A percentile compares a stretch with the other conserved stretches of the same genome.
Conservation (phyloP, 75 land plant species). For the Pinus taeda region DNA sequence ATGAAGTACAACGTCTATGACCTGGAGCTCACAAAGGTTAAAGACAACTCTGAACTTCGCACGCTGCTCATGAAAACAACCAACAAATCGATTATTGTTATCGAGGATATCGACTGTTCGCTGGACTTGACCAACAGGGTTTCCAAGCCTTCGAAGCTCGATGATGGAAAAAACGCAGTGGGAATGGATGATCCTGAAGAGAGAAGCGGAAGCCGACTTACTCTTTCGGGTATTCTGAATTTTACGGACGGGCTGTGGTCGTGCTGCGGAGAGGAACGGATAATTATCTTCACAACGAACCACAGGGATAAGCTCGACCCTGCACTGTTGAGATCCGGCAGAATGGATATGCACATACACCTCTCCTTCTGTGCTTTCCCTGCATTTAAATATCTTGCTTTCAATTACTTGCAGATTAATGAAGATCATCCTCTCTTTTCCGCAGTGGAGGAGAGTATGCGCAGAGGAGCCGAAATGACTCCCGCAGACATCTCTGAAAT, state of each 20-base stretch:
- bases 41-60: slow-evolving; percentile 29
- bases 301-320: slow-evolving; percentile 66
- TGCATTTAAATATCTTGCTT: slow-evolving; percentile 57
- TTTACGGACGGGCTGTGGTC: slow-evolving; percentile 89
- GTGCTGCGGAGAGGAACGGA: slow-evolving; percentile 63
- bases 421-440: slow-evolving; percentile 41
- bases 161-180: too few relatives aligned
- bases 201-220: slow-evolving; percentile 17
- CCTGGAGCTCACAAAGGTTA: slow-evolving; percentile 43
- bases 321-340: slow-evolving; percentile 61
- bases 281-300: slow-evolving; percentile 79
- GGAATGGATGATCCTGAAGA: slow-evolving; percentile 10
- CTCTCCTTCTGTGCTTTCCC: slow-evolving; percentile 57
- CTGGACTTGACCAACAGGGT: slow-evolving; percentile 12
- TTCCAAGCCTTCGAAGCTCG: slow-evolving; percentile 5
- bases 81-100: slow-evolving; percentile 31
- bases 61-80: slow-evolving; percentile 22
- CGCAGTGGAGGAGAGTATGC: slow-evolving; percentile 22
- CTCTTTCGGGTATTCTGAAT: slow-evolving; percentile 76
- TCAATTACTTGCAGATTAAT: slow-evolving; percentile 47
- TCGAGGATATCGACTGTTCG: slow-evolving; percentile 49
- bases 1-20: slow-evolving; percentile 56
- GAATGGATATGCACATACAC: slow-evolving; percentile 85
- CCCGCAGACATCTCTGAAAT: slow-evolving; percentile 71
- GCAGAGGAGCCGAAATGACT: slow-evolving; percentile 44